Base-by-base conservation (phyloP, 2,329 filamentous ascomycete genomes). In the Gaeumannomyces sp. region DNA sequence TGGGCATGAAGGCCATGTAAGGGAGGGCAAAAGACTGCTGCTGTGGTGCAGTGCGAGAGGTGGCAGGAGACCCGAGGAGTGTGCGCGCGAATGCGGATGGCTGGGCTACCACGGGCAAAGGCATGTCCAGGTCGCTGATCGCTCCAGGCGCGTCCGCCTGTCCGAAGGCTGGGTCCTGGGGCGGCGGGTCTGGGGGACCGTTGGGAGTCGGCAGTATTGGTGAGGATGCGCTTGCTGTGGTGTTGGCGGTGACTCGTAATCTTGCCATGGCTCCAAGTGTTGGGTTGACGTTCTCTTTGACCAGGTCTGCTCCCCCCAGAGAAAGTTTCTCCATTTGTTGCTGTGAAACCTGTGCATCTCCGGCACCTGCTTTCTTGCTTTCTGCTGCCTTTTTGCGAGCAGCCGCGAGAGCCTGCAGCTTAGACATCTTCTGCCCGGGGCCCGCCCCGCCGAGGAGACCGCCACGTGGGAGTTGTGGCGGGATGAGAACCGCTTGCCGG, bases 341-440 rank as follows among this genome's bases (percentile, higher is more conserved):
- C 29, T 64, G 62, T n/a, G 57, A 27, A 16, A 22, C n/a, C 28
- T 60, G 31, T 14, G 67, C 59, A 73, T 68, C 71, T 77, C 67
- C 33, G 14, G 66, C 3, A 7, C 19, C 60, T 28, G 62, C 64
- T 25, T 71, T 70, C 53, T 75, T 79, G 70, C 85, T 87, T 56
- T 89, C 87, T 35, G 87, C 88, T 19, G 87, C 88, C 75, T 93
- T 96, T 77, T 91, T 93, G 33, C 93, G 85, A 64, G 91, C 90
- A 45, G 92, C 92, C 63, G 94, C 93, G 58, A 99, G 80, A 61
- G 92, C 92, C 71, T 96, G 94, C 60, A 99, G 81, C 72, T 99
- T 99, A 6, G 94, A 96, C 76, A 91, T 83, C 72, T 93, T 95
- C 3, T 85, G 83, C n/a, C 79, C 72, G 16, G 78, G 78, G 61